Conservation (phyloP, 768 basidiomycete species). For the Lyophyllum shimeji region DNA sequence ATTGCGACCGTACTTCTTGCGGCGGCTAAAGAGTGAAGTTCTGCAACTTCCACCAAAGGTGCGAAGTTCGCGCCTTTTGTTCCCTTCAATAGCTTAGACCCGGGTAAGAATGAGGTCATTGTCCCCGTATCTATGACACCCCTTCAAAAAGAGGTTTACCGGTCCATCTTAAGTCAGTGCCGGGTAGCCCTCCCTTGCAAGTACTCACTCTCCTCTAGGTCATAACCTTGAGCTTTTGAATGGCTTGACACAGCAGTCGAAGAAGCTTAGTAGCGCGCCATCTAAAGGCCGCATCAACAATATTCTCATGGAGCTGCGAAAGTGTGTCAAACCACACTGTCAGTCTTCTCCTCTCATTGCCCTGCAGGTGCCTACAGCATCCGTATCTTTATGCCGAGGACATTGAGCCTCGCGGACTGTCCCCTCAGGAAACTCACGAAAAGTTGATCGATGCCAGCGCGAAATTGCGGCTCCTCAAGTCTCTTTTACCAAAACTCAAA, state of each 20-base stretch:
- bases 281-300: slow-evolving; percentile 71
- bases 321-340: slow-evolving; percentile 45
- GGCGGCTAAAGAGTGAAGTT: slow-evolving; percentile 92
- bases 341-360: slow-evolving; percentile 1
- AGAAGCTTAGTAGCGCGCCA: slow-evolving; percentile 28
- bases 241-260: slow-evolving; percentile 49
- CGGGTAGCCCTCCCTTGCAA: slow-evolving; percentile 12
- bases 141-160: slow-evolving; percentile 86
- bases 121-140: slow-evolving; percentile 88
- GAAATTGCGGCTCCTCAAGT: slow-evolving; percentile 80
- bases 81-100: neutral
- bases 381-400: slow-evolving; percentile 82
- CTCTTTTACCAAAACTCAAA: slow-evolving; percentile 79
- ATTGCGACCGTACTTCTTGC: slow-evolving; percentile 88
- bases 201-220: slow-evolving; percentile 37
- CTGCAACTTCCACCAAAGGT: slow-evolving; percentile 92
- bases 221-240: slow-evolving; percentile 70
- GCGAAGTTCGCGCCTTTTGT: neutral
- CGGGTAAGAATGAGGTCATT: slow-evolving; percentile 81
- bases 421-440: slow-evolving; percentile 63
- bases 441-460: slow-evolving; percentile 81
- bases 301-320: slow-evolving; percentile 84
- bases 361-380: slow-evolving; percentile 79
- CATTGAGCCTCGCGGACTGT: slow-evolving; percentile 71
- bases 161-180: slow-evolving; percentile 71